phyloP scores from a whole-genome alignment of 352 stramenopile genomes.

The Globisporangium nunn region DNA sequence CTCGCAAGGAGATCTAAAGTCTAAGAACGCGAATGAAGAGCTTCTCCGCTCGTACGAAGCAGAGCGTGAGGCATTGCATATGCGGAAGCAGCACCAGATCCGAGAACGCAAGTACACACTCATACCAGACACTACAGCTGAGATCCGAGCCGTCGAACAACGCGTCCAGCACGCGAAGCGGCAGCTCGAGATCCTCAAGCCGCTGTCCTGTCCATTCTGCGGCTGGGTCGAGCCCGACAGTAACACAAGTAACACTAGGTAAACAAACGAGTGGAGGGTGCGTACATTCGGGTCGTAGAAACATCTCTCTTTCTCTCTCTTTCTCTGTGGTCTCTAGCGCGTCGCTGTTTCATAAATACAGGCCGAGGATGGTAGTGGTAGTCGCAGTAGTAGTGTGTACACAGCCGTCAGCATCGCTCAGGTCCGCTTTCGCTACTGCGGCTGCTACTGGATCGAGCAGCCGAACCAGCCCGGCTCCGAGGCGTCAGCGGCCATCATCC shows the following conservation, averaged over 20 bases:
- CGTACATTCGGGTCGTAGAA: too few relatives aligned
- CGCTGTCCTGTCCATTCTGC: constrained; percentile 42
- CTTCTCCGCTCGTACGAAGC: constrained; percentile 11
- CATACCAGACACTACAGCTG: constrained; percentile 22
- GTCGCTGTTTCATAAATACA: constrained; percentile 9
- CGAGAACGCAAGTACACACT: constrained; percentile 25
- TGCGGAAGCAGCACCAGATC: constrained; percentile 24
- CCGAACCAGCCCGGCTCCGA: constrained; percentile 51
- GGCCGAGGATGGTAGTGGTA: not conserved
- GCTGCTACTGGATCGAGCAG: constrained; percentile 46
- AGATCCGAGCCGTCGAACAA: constrained; percentile 16
- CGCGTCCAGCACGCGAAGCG: constrained; percentile 21
- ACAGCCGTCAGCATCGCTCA: not conserved
- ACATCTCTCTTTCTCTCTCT: not conserved
- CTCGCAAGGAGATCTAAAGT: constrained; percentile 20
- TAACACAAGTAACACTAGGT: not conserved
- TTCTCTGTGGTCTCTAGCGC: not conserved
- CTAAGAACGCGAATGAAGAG: constrained; percentile 20
- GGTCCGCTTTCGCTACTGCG: not conserved
- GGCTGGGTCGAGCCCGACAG: constrained; percentile 12
- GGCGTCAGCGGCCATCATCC: constrained; percentile 18
- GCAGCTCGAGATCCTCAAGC: constrained; percentile 29
- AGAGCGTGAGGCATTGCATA: constrained; percentile 13
- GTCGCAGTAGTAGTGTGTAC: not conserved
- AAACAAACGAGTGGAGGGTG: too few relatives aligned